phyloP scores from a whole-genome alignment of 78 protist species.

The Dictyostelium firmibasis region DNA sequence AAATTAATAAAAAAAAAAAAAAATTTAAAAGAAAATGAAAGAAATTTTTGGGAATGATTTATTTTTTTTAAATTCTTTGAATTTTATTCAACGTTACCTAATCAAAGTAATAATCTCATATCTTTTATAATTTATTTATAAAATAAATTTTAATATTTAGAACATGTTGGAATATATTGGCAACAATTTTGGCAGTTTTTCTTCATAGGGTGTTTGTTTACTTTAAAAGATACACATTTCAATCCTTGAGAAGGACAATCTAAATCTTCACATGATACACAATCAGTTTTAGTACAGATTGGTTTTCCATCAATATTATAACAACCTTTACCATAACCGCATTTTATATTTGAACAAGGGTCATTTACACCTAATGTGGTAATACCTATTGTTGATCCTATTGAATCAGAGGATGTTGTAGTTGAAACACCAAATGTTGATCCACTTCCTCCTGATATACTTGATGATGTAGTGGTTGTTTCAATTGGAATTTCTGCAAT shows the following conservation, averaged over 20 bases:
- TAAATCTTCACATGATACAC: not conserved
- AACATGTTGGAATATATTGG: not conserved
- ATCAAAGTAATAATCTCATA: too few relatives aligned
- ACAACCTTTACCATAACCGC: not conserved
- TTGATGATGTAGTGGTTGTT: not conserved
- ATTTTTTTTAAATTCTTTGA: too few relatives aligned
- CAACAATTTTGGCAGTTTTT: not conserved
- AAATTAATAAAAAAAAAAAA: too few relatives aligned
- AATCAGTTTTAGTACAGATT: not conserved
- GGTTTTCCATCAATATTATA: not conserved
- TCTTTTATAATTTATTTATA: too few relatives aligned
- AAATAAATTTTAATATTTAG: not conserved
- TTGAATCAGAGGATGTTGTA: not conserved
- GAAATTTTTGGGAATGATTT: too few relatives aligned
- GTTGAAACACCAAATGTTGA: not conserved
- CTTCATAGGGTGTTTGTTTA: not conserved
- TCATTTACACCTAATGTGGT: not conserved
- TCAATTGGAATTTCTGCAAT: not conserved
- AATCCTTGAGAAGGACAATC: not conserved
- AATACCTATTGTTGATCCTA: not conserved
- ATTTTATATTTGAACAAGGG: not conserved
- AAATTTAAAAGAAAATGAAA: too few relatives aligned
- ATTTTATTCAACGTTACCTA: too few relatives aligned
- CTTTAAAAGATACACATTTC: not conserved
- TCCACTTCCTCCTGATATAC: too few relatives aligned